Percentiles rank a stretch among this genome's conserved stretches.
Evolutionary conservation across 2,329 filamentous ascomycete genomes (phyloP).

Genomic region (Neoscytalidium dimidiatum): DNA sequence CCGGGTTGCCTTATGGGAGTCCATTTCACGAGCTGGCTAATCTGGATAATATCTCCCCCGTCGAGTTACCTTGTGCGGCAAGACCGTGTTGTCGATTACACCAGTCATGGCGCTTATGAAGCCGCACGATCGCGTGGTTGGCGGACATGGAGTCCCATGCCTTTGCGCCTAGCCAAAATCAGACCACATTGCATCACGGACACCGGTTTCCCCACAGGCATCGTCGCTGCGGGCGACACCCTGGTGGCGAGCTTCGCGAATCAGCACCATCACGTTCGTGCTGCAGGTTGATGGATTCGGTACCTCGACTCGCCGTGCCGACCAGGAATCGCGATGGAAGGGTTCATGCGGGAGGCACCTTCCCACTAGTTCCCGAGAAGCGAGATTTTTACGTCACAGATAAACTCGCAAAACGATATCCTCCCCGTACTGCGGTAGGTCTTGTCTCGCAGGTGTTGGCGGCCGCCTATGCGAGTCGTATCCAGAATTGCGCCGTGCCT

Average conservation of each 20-base stretch:
- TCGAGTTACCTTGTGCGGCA: neutral
- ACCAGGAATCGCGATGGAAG: neutral
- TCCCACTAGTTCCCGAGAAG: neutral
- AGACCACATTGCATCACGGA: neutral
- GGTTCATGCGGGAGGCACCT: neutral
- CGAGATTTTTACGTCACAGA: neutral
- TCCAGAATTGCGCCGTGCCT: neutral
- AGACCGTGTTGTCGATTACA: neutral
- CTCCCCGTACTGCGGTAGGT: neutral
- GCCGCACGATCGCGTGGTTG: neutral
- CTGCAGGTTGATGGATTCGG: neutral
- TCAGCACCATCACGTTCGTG: neutral
- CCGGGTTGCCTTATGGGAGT: slow-evolving; percentile 13
- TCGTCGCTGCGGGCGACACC: neutral
- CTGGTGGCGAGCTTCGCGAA: neutral
- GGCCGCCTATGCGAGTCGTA: neutral
- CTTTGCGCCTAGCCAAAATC: neutral
- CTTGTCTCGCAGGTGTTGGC: neutral
- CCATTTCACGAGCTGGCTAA: neutral
- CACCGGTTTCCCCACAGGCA: neutral
- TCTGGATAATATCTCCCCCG: neutral
- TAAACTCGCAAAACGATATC: neutral
- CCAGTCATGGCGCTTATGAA: neutral
- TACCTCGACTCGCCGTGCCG: neutral
- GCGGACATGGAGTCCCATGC: neutral